These are phyloP conservation scores for Phytophthora crassamura DNA, from an alignment of 352 stramenopile species.

Conservation along the genomic window DNA sequence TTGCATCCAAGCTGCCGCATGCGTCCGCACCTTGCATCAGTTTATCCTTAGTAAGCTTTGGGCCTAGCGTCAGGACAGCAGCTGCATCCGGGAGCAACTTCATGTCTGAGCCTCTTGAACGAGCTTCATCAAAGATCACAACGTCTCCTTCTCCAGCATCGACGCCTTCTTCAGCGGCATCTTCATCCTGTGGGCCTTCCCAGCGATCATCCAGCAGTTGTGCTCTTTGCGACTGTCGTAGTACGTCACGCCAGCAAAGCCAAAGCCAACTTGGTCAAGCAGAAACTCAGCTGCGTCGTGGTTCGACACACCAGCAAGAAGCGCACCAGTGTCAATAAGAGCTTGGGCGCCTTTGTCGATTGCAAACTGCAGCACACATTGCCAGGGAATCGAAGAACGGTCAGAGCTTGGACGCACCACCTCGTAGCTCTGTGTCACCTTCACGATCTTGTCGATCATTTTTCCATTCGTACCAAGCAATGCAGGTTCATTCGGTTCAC, in stretches of 20 bases:
- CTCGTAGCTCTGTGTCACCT: conserved; percentile 44
- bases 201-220: conserved; percentile 83
- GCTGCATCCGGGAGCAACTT: conserved; percentile 75
- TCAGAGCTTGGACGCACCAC: conserved; percentile 20
- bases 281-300: conserved; percentile 62
- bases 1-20: conserved; percentile 79
- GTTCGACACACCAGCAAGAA: conserved; percentile 75
- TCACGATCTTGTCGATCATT: conserved; percentile 85
- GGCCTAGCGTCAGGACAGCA: conserved; percentile 85
- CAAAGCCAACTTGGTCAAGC: conserved; percentile 33
- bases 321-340: conserved; percentile 87
- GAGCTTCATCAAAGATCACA: conserved; percentile 92
- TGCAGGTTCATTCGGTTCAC: conserved; percentile 53
- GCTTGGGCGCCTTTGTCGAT: conserved; percentile 55
- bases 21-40: conserved; percentile 92
- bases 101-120: conserved; percentile 89
- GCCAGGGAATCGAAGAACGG: conserved; percentile 39
- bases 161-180: conserved; percentile 65
- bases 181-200: conserved; percentile 54
- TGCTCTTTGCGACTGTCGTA: conserved; percentile 65
- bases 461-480: conserved; percentile 84
- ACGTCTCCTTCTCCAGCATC: conserved; percentile 83
- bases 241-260: conserved; percentile 77
- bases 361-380: conserved; percentile 49
- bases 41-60: conserved; percentile 92